Evolutionary conservation across 1,284 basidiomycete genomes (phyloP).

Genomic region (Rhodotorula sp.): DNA sequence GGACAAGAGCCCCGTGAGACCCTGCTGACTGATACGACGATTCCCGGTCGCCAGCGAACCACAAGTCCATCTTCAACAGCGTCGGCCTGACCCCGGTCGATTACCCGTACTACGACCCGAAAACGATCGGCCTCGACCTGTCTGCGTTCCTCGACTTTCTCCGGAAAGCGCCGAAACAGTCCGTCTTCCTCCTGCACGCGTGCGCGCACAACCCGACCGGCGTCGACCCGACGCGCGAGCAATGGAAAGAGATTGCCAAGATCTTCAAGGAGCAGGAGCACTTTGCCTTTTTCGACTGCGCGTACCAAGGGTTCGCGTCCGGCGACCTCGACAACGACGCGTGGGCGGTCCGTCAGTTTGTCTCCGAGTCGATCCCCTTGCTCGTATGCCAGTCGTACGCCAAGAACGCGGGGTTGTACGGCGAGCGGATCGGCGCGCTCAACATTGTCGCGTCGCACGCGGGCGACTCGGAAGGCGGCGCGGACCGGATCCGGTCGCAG

Average conservation of each 20-base stretch:
- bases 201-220: constrained; percentile 97
- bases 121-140: constrained; percentile 85
- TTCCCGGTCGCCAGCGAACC: constrained; percentile 64
- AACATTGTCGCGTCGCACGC: constrained; percentile 62
- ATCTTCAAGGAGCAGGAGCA: constrained; percentile 73
- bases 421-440: constrained; percentile 82
- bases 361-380: constrained; percentile 67
- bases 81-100: constrained; percentile 75
- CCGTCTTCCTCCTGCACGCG: constrained; percentile 77
- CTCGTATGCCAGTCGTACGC: constrained; percentile 95
- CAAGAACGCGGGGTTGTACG: constrained; percentile 93
- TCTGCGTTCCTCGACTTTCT: constrained; percentile 68
- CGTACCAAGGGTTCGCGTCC: constrained; percentile 81
- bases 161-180: constrained; percentile 65
- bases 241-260: constrained; percentile 81
- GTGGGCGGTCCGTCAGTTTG: constrained; percentile 90
- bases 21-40: background rate
- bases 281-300: constrained; percentile 91
- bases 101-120: constrained; percentile 88
- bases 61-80: constrained; percentile 82
- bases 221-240: constrained; percentile 83
- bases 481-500: constrained; percentile 75
- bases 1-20: no score
- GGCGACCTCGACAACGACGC: constrained; percentile 86
- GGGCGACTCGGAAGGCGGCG: constrained; percentile 59